Evolutionary conservation across 2,329 filamentous ascomycete genomes (phyloP).

Genomic region (Hymenotorrendiella dingleyae): DNA sequence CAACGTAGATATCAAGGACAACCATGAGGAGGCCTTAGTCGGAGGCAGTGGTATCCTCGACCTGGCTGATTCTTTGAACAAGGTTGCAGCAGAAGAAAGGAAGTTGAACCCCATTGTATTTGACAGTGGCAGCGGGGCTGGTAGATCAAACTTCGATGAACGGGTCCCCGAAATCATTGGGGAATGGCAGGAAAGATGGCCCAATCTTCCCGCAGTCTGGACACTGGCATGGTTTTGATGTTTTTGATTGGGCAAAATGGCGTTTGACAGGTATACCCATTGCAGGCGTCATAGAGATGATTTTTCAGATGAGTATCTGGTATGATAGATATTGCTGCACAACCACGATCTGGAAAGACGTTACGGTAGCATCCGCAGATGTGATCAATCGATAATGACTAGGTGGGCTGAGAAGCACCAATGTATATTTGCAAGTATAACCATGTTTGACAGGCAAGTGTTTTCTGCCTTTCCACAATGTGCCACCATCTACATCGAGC

Average conservation of each 20-base stretch:
- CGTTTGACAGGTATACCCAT: constrained; percentile 22
- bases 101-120: constrained; percentile 57
- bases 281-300: constrained; percentile 14
- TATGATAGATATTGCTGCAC: too few species aligned
- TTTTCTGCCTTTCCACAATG: too few species aligned
- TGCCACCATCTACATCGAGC: too few species aligned
- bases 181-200: constrained; percentile 93
- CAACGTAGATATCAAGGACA: constrained; percentile 97
- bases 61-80: constrained; percentile 78
- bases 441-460: too few species aligned
- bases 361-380: too few species aligned
- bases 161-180: constrained; percentile 86
- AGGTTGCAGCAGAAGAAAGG: constrained; percentile 71
- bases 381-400: too few species aligned
- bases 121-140: constrained; percentile 60
- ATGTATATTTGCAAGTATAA: too few species aligned
- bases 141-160: constrained; percentile 79
- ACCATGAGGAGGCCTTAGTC: constrained; percentile 90
- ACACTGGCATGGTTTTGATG: constrained; percentile 86
- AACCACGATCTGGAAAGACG: too few species aligned
- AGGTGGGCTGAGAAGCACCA: too few species aligned
- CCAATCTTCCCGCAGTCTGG: constrained; percentile 85
- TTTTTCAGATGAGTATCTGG: too few species aligned
- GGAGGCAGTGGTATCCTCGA: constrained; percentile 91
- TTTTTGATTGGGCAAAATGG: constrained; percentile 10